A percentile compares a stretch with the other conserved stretches of the same genome.
phyloP scores from a whole-genome alignment of 495 filamentous ascomycete species.

The Thozetella sp. region DNA sequence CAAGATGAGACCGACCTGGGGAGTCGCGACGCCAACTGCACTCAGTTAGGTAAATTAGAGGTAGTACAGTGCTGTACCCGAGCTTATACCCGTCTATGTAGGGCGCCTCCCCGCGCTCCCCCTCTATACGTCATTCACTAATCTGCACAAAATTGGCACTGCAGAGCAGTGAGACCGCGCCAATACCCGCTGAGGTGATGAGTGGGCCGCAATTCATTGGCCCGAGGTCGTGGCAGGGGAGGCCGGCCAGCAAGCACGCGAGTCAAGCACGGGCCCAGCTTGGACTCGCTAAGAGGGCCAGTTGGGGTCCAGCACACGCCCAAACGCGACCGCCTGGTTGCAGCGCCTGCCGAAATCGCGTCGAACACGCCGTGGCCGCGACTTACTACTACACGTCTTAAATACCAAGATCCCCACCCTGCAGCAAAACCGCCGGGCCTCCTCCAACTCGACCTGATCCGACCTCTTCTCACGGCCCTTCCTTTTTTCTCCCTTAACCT shows the following conservation, averaged over 20 bases:
- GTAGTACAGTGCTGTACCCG: too few relatives aligned
- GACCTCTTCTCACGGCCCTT: conserved; percentile 1
- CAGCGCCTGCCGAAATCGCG: conserved; percentile 27
- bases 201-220: conserved; percentile 11
- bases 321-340: conserved; percentile 23
- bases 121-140: background rate
- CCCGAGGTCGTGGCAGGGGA: too few relatives aligned
- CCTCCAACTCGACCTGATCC: conserved; percentile 21
- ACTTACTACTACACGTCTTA: conserved; percentile 23
- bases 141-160: conserved; percentile 8
- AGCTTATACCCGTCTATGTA: too few relatives aligned
- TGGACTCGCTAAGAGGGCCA: background rate
- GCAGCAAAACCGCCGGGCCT: conserved; percentile 18
- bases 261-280: conserved; percentile 1
- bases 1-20: too few relatives aligned
- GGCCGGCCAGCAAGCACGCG: conserved; percentile 4
- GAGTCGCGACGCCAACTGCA: too few relatives aligned
- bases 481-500: too few relatives aligned
- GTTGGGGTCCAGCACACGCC: conserved; percentile 10
- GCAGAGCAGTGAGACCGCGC: conserved; percentile 9
- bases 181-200: conserved; percentile 9
- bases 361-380: conserved; percentile 26
- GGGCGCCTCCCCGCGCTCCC: too few relatives aligned
- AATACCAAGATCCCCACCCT: conserved; percentile 32
- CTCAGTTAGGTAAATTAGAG: too few relatives aligned